Evolutionary conservation across 2,329 filamentous ascomycete species (phyloP), one percentile per base, ranked within the genome.

Genomic region (Pleoardoris graminearum): DNA sequence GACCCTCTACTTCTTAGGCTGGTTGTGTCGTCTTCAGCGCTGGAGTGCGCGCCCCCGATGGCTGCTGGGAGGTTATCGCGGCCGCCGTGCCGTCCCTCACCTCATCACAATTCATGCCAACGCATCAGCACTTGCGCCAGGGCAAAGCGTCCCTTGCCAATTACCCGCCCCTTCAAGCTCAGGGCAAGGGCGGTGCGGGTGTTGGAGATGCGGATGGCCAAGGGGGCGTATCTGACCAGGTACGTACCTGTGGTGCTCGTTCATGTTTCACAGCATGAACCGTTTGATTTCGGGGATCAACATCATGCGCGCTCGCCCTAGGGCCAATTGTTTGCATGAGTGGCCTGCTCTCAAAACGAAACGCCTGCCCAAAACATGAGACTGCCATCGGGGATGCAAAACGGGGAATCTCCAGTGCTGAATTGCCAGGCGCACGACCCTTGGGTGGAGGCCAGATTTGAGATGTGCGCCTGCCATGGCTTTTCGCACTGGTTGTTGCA

Each of bases 361-460:
- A 46, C 43, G 14, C 22, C 16, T 23, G 21, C 21, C n/a, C 12
- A 35, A 36, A 25, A 25, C 14, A 17, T 46, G 43, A 46, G 36
- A 46, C 30, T 25, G 43, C 8, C 43, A 36, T 46, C 45, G 45
- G 45, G 23, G 32, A 17, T 48, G 35, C 45, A 48, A 17, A 48
- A 11, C 25, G 33, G 33, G 36, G 33, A 29, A 47, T 23, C 10
- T 12, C 1, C 17, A 21, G 17, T 22, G 17, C 11, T 45, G 29
- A 45, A 17, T 22, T 33, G 27, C 16, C 7, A 27, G 39, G 25
- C 8, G 39, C 39, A 16, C 14, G 11, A 33, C 14, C 30, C 10
- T 4, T 12, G 30, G 14, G 4, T 33, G 4, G 14, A n/a, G 30
- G 7, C 30, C 10, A 16, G 30, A 33, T 14, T 33, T 33, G 30